phyloP scores from a whole-genome alignment of 768 basidiomycete genomes.

The Agrocybe chaxingu region DNA sequence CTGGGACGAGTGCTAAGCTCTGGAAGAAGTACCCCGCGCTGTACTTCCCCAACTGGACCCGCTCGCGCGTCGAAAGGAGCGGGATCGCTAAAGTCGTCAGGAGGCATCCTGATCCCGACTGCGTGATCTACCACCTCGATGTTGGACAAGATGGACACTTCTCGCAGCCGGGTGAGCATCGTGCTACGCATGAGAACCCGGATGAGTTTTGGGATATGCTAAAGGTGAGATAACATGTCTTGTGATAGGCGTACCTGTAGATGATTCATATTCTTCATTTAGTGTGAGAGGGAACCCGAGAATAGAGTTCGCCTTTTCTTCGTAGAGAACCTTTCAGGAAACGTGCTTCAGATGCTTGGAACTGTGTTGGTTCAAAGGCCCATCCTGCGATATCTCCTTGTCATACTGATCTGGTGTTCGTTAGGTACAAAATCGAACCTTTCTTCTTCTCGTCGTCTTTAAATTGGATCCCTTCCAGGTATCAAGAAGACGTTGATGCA shows the following conservation, averaged over 20 bases:
- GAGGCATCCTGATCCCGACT: constrained; percentile 20
- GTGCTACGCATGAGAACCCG: constrained; percentile 16
- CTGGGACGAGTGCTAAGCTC: constrained; percentile 21
- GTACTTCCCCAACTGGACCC: constrained; percentile 52
- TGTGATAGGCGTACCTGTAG: neutral
- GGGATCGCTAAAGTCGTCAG: constrained; percentile 29
- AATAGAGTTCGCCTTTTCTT: constrained; percentile 48
- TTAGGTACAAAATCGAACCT: constrained; percentile 53
- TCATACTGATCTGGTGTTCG: neutral
- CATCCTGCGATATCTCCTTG: neutral
- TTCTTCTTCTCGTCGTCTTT: constrained; percentile 65
- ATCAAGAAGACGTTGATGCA: constrained; percentile 42
- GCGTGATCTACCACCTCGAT: constrained; percentile 35
- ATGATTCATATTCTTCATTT: neutral
- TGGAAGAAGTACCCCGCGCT: constrained; percentile 37
- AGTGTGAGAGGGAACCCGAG: constrained; percentile 13
- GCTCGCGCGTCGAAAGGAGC: constrained; percentile 33
- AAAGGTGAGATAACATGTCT: constrained; percentile 21
- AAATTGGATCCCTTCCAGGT: constrained; percentile 64
- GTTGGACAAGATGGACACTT: constrained; percentile 27
- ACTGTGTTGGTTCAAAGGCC: constrained; percentile 31
- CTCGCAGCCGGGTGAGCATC: constrained; percentile 20
- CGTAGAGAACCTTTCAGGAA: constrained; percentile 46
- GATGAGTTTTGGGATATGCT: constrained; percentile 30
- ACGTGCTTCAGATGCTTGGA: constrained; percentile 58